A percentile compares a stretch with the other conserved stretches of the same genome.
These are phyloP conservation scores for Vigna angularis DNA, from an alignment of 306 rosid genomes.

Conservation along the genomic window DNA sequence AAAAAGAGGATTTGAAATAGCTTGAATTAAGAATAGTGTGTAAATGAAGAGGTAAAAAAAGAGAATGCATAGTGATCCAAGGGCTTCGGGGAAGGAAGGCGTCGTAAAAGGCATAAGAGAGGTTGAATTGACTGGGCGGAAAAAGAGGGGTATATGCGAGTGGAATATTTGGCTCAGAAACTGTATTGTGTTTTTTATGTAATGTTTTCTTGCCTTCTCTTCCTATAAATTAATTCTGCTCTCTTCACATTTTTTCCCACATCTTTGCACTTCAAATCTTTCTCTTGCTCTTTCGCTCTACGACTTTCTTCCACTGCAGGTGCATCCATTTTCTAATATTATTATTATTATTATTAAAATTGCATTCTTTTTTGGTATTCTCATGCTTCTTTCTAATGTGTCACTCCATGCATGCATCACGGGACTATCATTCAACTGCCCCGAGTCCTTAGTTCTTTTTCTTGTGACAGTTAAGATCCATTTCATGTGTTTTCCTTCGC, in stretches of 20 bases:
- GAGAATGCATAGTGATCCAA: neutral
- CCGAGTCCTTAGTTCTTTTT: neutral
- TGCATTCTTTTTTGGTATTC: neutral
- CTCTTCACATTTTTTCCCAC: constrained; percentile 3
- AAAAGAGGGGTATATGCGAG: constrained; percentile 38
- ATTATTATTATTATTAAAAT: neutral
- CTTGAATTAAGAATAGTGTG: too few relatives aligned
- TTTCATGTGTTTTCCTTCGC: neutral
- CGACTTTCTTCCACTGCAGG: constrained; percentile 27
- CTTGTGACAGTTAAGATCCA: neutral
- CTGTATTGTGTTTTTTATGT: neutral
- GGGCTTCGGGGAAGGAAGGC: neutral
- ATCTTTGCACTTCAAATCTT: neutral
- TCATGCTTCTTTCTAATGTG: neutral
- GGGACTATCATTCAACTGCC: neutral
- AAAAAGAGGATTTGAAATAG: too few relatives aligned
- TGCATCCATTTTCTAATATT: neutral
- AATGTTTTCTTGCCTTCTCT: neutral
- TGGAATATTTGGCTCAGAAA: constrained; percentile 38
- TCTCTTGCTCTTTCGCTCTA: neutral
- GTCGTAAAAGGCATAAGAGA: constrained; percentile 23
- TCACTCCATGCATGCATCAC: constrained; percentile 43
- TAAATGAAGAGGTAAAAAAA: too few relatives aligned
- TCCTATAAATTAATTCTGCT: constrained; percentile 37
- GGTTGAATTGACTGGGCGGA: constrained; percentile 3